phyloP scores from a whole-genome alignment of 75 land plant genomes.

The Chamaecyparis obtusa region DNA sequence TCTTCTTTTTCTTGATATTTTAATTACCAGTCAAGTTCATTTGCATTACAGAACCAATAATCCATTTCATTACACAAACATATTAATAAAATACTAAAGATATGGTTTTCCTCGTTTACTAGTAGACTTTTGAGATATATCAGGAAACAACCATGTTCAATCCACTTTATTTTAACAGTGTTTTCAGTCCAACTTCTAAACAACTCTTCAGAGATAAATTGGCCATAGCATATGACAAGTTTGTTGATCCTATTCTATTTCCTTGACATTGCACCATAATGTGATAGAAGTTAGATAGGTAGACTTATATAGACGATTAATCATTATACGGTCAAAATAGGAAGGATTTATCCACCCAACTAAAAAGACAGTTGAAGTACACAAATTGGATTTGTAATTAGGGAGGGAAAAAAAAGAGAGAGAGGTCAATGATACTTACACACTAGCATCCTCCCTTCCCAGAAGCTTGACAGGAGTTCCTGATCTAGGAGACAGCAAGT shows the following conservation, averaged over 20 bases:
- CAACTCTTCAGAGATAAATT: background rate
- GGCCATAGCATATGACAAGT: background rate
- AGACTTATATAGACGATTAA: background rate
- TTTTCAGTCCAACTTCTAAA: background rate
- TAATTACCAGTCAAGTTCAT: background rate
- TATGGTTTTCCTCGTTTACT: background rate
- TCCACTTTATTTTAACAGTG: background rate
- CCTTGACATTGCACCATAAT: background rate
- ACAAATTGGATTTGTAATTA: background rate
- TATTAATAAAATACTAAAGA: background rate
- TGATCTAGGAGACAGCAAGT: conserved; percentile 46
- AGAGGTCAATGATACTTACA: conserved; percentile 38
- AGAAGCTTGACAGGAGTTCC: conserved; percentile 85
- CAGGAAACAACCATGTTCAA: background rate
- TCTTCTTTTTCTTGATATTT: background rate
- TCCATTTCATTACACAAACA: background rate
- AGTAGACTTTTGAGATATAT: background rate
- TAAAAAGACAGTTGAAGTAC: background rate
- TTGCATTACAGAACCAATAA: background rate
- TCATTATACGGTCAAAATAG: background rate
- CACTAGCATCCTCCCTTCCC: conserved; percentile 68
- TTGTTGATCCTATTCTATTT: background rate
- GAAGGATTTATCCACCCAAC: background rate
- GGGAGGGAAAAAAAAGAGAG: background rate
- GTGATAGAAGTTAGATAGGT: background rate